phyloP scores from a whole-genome alignment of 371 early-diverging fungal species.

The Mortierella sp. region DNA sequence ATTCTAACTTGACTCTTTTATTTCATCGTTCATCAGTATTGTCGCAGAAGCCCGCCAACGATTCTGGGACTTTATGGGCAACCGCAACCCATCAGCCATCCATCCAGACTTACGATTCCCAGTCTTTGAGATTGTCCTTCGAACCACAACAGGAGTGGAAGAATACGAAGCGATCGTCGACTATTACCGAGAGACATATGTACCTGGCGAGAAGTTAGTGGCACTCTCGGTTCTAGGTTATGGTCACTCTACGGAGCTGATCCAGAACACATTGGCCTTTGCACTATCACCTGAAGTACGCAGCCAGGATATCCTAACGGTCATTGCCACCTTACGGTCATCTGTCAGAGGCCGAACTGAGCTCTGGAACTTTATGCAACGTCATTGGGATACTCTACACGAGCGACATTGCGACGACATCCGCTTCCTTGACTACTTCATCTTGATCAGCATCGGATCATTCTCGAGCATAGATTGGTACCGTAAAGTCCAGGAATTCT shows the following conservation, averaged over 20 bases:
- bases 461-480: constrained; percentile 76
- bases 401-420: constrained; percentile 79
- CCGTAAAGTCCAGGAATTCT: constrained; percentile 78
- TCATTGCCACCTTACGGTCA: constrained; percentile 39
- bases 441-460: constrained; percentile 76
- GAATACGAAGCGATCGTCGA: constrained; percentile 84
- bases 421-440: constrained; percentile 80
- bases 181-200: constrained; percentile 75
- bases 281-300: constrained; percentile 80
- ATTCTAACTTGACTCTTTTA: background rate
- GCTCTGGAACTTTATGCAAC: constrained; percentile 53
- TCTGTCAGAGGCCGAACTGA: constrained; percentile 45
- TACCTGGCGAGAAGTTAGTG: constrained; percentile 82
- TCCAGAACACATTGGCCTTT: constrained; percentile 73
- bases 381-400: constrained; percentile 45
- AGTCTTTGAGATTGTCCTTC: constrained; percentile 81
- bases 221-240: constrained; percentile 86
- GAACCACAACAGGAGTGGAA: constrained; percentile 70
- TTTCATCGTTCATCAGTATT: constrained; percentile 11
- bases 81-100: constrained; percentile 70
- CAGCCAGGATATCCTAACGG: constrained; percentile 79
- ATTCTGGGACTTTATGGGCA: constrained; percentile 67
- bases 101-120: constrained; percentile 89
- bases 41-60: constrained; percentile 71
- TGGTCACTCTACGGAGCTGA: constrained; percentile 68